Evolutionary conservation across 306 rosid genomes (phyloP), one percentile per base, ranked within the genome.

Genomic region (Rosa chinensis): DNA sequence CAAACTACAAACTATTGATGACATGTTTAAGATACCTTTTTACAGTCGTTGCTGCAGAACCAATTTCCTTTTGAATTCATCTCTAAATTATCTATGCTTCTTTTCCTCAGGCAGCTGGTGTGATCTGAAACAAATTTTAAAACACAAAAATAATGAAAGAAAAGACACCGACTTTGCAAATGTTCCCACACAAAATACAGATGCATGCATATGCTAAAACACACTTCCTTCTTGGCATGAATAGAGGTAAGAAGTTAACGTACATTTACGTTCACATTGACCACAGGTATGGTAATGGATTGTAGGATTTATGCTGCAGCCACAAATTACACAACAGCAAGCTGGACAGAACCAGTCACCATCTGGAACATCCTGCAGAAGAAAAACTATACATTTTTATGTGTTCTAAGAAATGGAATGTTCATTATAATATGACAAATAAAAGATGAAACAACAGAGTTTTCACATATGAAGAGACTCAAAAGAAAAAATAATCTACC

Each of bases 311-410:
- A 87, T 85, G 56, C 79, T 78, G 82, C 76, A 74, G 69, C 82
- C 80, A 82, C 99, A 95, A 79, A 87, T 83, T 79, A 81, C 88
- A 43, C 99, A 94, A 43, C 91, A 64, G 72, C 99, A 94, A 9
- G 97, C 85, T 80, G 92, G 92, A 64, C 99, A 92, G 88, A 89
- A 92, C 97, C 97, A 94, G 39, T 92, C 93, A 72, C 97, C 97
- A 21, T 84, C 89, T 14, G 97, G 99, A 79, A 89, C 70, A 49
- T 89, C 90, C 97, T 94, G 76, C 56, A 74, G 68, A 80, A 71
- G 78, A 39, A 83, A 42, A 81, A 73, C 66, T 28, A 73, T 18
- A 64, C 43, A 2, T 55, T 5, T 7, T 21, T 20, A 14, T 0
- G 10, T 11, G 39, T 28, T 28, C 42, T 8, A 39, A 16, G 68